A percentile compares a stretch with the other conserved stretches of the same genome.
These are phyloP conservation scores for Aspergillus niger DNA, from an alignment of 2,329 filamentous ascomycete genomes.

Conservation along the genomic window DNA sequence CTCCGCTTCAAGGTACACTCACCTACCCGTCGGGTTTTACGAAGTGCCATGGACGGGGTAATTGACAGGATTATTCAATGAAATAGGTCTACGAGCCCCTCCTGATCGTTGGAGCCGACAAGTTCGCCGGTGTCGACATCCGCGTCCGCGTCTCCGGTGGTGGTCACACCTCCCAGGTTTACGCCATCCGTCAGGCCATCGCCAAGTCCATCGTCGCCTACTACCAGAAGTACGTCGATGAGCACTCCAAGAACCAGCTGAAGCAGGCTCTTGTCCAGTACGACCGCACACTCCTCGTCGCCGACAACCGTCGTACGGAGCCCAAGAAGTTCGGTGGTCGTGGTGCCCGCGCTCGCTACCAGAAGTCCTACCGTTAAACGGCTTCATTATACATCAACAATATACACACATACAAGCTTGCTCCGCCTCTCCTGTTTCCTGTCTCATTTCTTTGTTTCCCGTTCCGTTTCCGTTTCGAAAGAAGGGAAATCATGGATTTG, in stretches of 20 bases:
- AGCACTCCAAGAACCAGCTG: conserved; percentile 99
- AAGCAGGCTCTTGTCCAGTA: conserved; percentile 96
- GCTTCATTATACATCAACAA: conserved; percentile 2
- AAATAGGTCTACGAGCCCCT: conserved; percentile 92
- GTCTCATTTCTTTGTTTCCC: not conserved
- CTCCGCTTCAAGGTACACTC: conserved; percentile 86
- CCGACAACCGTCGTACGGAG: conserved; percentile 98
- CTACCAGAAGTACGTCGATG: conserved; percentile 99
- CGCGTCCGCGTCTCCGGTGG: conserved; percentile 93
- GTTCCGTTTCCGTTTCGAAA: no score
- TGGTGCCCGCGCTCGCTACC: conserved; percentile 94
- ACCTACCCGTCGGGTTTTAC: not conserved
- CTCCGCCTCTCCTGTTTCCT: conserved; percentile 20
- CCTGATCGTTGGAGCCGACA: conserved; percentile 95
- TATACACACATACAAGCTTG: conserved; percentile 5
- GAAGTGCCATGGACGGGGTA: not conserved
- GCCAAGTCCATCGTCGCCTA: conserved; percentile 96
- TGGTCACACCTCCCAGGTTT: conserved; percentile 97
- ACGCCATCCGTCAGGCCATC: conserved; percentile 98
- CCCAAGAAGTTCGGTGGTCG: conserved; percentile 89
- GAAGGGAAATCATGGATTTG: no score
- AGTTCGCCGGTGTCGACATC: conserved; percentile 96
- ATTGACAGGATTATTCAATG: conserved; percentile 1
- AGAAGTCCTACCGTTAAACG: conserved; percentile 97
- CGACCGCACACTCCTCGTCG: conserved; percentile 95